Evolutionary conservation across 1,284 basidiomycete species (phyloP).

Genomic region (Irpex sp.): DNA sequence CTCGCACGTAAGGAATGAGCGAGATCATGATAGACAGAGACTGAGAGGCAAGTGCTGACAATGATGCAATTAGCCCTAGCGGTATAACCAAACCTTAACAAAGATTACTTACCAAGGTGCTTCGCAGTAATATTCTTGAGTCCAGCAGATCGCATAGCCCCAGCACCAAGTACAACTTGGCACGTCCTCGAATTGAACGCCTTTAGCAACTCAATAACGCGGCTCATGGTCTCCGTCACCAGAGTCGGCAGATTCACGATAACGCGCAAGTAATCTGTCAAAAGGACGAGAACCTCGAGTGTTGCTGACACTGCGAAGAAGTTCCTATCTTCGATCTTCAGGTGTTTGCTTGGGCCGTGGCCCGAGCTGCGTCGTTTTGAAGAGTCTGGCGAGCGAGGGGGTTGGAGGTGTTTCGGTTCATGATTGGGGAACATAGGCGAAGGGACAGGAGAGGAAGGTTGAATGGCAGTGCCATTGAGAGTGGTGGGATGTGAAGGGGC

Average conservation of each 20-base stretch:
- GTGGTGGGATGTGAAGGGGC: slow-evolving; percentile 17
- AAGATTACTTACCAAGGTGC: slow-evolving; percentile 68
- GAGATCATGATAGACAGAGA: slow-evolving; percentile 92
- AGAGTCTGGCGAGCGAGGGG: slow-evolving; percentile 9
- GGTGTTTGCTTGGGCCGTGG: slow-evolving; percentile 54
- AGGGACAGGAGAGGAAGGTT: slow-evolving; percentile 28
- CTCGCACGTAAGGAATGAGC: slow-evolving; percentile 95
- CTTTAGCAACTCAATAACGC: slow-evolving; percentile 94
- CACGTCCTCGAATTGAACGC: slow-evolving; percentile 98
- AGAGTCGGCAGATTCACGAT: slow-evolving; percentile 87
- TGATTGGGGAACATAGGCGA: slow-evolving; percentile 21
- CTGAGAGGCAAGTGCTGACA: slow-evolving; percentile 88
- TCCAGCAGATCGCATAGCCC: slow-evolving; percentile 96
- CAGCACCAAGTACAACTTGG: slow-evolving; percentile 96
- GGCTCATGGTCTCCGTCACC: slow-evolving; percentile 91
- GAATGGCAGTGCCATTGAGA: slow-evolving; percentile 19
- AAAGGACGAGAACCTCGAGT: slow-evolving; percentile 68
- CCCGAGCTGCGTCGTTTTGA: slow-evolving; percentile 26
- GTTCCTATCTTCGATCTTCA: slow-evolving; percentile 80
- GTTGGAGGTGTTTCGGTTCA: slow-evolving; percentile 16
- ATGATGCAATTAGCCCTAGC: slow-evolving; percentile 9
- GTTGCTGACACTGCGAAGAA: slow-evolving; percentile 91
- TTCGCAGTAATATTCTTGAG: slow-evolving; percentile 98
- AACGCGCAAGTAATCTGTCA: slow-evolving; percentile 86
- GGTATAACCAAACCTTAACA: slow-evolving; percentile 4